Evolutionary conservation across 2,329 filamentous ascomycete genomes (phyloP).

Genomic region (Aspergillus novofumigatus): DNA sequence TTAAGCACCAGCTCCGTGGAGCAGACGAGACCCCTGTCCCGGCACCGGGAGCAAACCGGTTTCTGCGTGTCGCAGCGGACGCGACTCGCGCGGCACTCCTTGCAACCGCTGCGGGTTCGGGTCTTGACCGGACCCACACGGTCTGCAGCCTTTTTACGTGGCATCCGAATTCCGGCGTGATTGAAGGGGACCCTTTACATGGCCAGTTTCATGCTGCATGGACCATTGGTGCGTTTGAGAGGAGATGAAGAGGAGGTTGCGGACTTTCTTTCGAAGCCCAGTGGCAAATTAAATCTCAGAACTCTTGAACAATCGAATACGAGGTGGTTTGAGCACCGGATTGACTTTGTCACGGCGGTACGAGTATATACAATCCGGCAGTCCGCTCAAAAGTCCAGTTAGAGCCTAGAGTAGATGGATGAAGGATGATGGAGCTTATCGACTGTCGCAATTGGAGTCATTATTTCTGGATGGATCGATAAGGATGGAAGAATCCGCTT

Average conservation of each 20-base stretch:
- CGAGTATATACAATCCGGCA: neutral
- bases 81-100: constrained; percentile 38
- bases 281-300: neutral
- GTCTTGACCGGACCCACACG: constrained; percentile 34
- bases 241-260: neutral
- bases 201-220: constrained; percentile 10
- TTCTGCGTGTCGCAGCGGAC: constrained; percentile 40
- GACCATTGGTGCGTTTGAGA: constrained; percentile 1
- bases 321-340: neutral
- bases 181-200: constrained; percentile 21
- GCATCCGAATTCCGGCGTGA: constrained; percentile 21
- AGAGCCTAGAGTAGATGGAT: neutral
- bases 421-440: neutral
- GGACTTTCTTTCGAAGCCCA: neutral
- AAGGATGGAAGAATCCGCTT: constrained; percentile 2
- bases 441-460: neutral
- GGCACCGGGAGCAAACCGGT: constrained; percentile 36
- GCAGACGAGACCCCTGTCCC: constrained; percentile 32
- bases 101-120: constrained; percentile 39
- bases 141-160: constrained; percentile 35
- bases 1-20: constrained; percentile 35
- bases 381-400: neutral
- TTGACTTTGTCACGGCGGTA: neutral
- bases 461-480: neutral
- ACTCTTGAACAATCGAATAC: neutral